Evolutionary conservation across 257 asterid genomes (phyloP).

Genomic region (Nicotiana otophora): DNA sequence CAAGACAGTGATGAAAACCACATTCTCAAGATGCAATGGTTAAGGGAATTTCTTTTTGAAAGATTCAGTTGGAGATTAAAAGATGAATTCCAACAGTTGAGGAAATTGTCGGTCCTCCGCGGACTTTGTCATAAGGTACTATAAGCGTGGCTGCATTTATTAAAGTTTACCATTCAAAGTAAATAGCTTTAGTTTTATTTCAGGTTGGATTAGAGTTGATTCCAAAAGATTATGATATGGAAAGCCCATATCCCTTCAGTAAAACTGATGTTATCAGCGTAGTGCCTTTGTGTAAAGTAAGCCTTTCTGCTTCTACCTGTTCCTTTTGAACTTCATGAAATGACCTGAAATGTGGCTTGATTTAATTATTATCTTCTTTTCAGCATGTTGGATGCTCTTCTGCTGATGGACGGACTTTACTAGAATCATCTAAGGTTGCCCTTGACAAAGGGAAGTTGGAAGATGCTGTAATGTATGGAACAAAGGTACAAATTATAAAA

Average conservation of each 20-base stretch:
- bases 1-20: slow-evolving; percentile 34
- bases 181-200: slow-evolving; percentile 16
- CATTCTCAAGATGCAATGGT: slow-evolving; percentile 65
- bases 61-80: slow-evolving; percentile 76
- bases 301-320: slow-evolving; percentile 14
- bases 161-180: slow-evolving; percentile 13
- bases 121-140: slow-evolving; percentile 96
- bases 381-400: slow-evolving; percentile 97
- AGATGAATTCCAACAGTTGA: slow-evolving; percentile 66
- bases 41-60: slow-evolving; percentile 51
- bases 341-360: slow-evolving; percentile 14
- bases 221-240: slow-evolving; percentile 90
- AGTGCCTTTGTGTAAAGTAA: slow-evolving; percentile 90
- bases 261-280: slow-evolving; percentile 75
- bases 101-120: slow-evolving; percentile 79
- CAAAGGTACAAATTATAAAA: slow-evolving; percentile 50
- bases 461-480: slow-evolving; percentile 87
- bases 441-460: slow-evolving; percentile 98
- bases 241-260: slow-evolving; percentile 67
- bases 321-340: background rate
- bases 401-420: slow-evolving; percentile 89
- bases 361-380: slow-evolving; percentile 14
- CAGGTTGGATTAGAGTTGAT: slow-evolving; percentile 92
- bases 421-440: slow-evolving; percentile 95
- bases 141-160: slow-evolving; percentile 11